Evolutionary conservation across 768 basidiomycete species (phyloP).

Genomic region (Lyophyllum atratum): DNA sequence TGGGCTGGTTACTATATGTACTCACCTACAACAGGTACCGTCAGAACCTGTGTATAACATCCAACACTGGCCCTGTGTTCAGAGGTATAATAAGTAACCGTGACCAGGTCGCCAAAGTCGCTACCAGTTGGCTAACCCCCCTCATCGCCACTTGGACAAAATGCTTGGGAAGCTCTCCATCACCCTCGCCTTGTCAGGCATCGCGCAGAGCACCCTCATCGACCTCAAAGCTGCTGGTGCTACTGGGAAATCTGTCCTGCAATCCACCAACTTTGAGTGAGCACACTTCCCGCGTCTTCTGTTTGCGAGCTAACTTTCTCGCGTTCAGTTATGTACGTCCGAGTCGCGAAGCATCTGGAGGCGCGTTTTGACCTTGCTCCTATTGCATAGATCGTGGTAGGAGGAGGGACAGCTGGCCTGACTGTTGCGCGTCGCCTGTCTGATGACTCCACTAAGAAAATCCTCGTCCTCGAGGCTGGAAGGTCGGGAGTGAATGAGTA

Average conservation of each 20-base stretch:
- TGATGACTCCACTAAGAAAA: conserved; percentile 19
- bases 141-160: neutral
- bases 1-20: too few relatives aligned
- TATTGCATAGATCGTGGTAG: conserved; percentile 26
- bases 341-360: neutral
- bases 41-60: neutral
- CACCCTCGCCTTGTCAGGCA: conserved; percentile 9
- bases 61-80: neutral
- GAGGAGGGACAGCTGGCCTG: conserved; percentile 36
- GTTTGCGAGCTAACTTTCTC: neutral
- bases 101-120: neutral
- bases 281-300: neutral
- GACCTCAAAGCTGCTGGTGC: conserved; percentile 17
- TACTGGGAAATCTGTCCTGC: conserved; percentile 18
- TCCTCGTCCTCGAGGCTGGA: conserved; percentile 36
- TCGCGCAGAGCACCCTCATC: conserved; percentile 19
- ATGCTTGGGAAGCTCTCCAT: conserved; percentile 14
- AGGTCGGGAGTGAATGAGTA: conserved; percentile 27
- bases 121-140: neutral
- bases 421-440: conserved; percentile 33
- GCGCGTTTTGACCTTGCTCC: neutral
- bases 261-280: conserved; percentile 23
- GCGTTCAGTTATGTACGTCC: conserved; percentile 17
- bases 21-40: neutral
- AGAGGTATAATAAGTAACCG: neutral